A percentile compares a stretch with the other conserved stretches of the same genome.
Evolutionary conservation across 2,329 filamentous ascomycete species (phyloP).

Genomic region (Penicillium sp.): DNA sequence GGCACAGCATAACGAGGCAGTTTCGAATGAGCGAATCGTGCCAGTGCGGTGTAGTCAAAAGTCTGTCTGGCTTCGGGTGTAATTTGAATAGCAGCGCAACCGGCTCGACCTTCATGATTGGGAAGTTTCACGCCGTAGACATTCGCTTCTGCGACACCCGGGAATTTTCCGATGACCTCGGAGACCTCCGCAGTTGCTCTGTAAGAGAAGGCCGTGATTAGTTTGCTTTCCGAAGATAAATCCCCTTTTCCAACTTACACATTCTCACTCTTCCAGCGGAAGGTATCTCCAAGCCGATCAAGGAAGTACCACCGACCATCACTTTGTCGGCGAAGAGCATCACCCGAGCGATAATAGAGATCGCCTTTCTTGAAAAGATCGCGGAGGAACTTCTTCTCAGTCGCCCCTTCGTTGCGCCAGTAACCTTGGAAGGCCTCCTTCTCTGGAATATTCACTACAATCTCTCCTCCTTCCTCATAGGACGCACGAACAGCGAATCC

Average conservation of each 20-base stretch:
- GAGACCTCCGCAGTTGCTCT: slow-evolving; percentile 66
- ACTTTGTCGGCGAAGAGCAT: slow-evolving; percentile 63
- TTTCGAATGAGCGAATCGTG: slow-evolving; percentile 61
- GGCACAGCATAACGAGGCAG: slow-evolving; percentile 77
- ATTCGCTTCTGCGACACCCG: slow-evolving; percentile 67
- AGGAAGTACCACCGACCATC: slow-evolving; percentile 73
- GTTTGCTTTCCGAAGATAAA: too few species aligned
- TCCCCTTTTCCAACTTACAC: too few species aligned
- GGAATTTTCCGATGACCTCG: slow-evolving; percentile 63
- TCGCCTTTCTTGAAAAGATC: slow-evolving; percentile 71
- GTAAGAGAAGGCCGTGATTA: too few species aligned
- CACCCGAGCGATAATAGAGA: slow-evolving; percentile 69
- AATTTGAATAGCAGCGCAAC: slow-evolving; percentile 63
- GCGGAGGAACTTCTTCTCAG: slow-evolving; percentile 66
- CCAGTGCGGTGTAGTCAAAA: slow-evolving; percentile 65
- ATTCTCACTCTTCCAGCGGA: slow-evolving; percentile 74
- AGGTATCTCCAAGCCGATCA: slow-evolving; percentile 73
- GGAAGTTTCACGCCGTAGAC: slow-evolving; percentile 79
- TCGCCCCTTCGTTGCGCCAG: slow-evolving; percentile 69
- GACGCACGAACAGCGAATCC: slow-evolving; percentile 67
- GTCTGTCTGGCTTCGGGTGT: slow-evolving; percentile 50
- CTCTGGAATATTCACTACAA: slow-evolving; percentile 66
- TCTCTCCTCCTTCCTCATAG: slow-evolving; percentile 74
- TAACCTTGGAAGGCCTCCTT: slow-evolving; percentile 70
- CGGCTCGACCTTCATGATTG: slow-evolving; percentile 65